Base-by-base conservation (phyloP, 345 rosid species). In the Passiflora organensis region DNA sequence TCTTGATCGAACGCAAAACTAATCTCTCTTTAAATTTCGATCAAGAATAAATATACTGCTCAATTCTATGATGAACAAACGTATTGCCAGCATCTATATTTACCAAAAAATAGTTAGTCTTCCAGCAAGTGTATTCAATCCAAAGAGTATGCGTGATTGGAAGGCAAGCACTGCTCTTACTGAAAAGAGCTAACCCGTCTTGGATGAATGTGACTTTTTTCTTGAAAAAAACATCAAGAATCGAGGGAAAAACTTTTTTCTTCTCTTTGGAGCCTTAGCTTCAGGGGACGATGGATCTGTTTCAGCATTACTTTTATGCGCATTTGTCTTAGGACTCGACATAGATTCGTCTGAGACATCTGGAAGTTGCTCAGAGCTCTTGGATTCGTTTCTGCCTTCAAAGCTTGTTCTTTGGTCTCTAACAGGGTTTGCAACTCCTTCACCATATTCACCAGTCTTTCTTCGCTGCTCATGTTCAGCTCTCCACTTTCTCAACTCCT, bases 401-500 rank as follows among this genome's bases (percentile, higher is more conserved):
- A 60, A 43, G 63, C 77, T 74, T 61, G 19, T 23, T n/a, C 68
- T 65, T 1, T 60, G 78, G 64, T 23, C 59, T 46, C 53, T 74
- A 22, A 11, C 60, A 47, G 44, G 42, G 56, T 22, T 65, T 53
- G 43, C 59, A 10, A 16, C 68, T 57, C 57, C 84, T 37, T 61
- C 76, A 69, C 25, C 65, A 32, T 73, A 47, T 42, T 84, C 82
- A 36, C 74, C 64, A 43, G 69, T 73, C 84, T 80, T 85, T 59
- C 85, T 76, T 51, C 68, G 72, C 50, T 65, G 82, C 66, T 80
- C 95, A 9, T 84, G 76, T 69, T 86, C 96, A 38, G 85, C 83
- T 62, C 95, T 84, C 96, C 96, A 86, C 66, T 72, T 84, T 72
- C 98, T 81, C 63, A 86, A 60, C 66, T 91, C 95, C 32, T 88